Evolutionary conservation across 805 yeast genomes (phyloP).

Genomic region (Metschnikowia lachancei): DNA sequence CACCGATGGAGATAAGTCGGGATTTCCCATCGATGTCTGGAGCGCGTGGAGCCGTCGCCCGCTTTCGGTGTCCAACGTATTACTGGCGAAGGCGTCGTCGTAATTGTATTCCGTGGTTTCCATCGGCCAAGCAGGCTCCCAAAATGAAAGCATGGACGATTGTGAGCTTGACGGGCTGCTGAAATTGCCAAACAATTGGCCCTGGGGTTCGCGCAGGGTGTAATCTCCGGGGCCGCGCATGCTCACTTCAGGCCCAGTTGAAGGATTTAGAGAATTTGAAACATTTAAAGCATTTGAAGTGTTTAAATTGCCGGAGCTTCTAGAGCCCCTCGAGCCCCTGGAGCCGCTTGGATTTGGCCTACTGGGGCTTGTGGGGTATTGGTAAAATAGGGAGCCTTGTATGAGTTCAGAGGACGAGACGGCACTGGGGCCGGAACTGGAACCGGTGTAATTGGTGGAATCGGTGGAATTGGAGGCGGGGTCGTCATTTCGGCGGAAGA

Average conservation of each 20-base stretch:
- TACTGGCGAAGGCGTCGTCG: slow-evolving; percentile 5
- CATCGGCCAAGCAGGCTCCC: slow-evolving; percentile 4
- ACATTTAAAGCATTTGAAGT: no score
- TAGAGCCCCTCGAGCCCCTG: neutral
- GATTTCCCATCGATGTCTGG: slow-evolving; percentile 15
- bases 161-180: slow-evolving; percentile 7
- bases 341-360: neutral
- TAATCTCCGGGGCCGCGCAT: neutral
- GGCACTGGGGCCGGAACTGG: no score
- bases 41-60: slow-evolving; percentile 17
- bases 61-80: slow-evolving; percentile 16
- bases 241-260: neutral
- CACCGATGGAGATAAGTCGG: slow-evolving; percentile 14
- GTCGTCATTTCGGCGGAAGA: slow-evolving; percentile 1
- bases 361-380: neutral
- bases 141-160: slow-evolving; percentile 4
- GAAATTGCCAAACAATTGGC: neutral
- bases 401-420: no score
- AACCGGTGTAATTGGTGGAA: no score
- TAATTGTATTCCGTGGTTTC: slow-evolving; percentile 9
- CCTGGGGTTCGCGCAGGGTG: neutral
- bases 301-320: neutral
- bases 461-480: neutral
- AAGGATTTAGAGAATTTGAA: no score
- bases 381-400: no score